Percentiles rank a stretch among this genome's conserved stretches.
These are phyloP conservation scores for Brassica rapa DNA, from an alignment of 345 rosid genomes.

Conservation along the genomic window DNA sequence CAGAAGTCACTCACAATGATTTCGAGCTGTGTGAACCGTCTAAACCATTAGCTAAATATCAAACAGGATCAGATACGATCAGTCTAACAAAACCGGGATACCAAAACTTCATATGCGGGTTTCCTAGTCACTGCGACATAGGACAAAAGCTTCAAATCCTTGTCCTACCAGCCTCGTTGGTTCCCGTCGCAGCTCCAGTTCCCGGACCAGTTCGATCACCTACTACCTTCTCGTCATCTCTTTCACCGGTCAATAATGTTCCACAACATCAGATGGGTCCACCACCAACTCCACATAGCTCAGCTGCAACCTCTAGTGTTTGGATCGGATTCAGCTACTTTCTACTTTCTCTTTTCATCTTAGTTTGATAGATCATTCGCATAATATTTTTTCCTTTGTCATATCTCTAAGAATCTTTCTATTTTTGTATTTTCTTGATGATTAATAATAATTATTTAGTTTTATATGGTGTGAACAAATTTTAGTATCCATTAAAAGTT, in stretches of 20 bases:
- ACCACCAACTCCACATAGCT: neutral
- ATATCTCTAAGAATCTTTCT: neutral
- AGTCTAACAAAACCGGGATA: constrained; percentile 20
- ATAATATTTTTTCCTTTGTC: neutral
- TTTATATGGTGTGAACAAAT: neutral
- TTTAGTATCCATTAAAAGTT: neutral
- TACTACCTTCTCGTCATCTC: neutral
- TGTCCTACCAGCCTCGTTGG: neutral
- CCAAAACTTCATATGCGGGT: constrained; percentile 13
- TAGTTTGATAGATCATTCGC: neutral
- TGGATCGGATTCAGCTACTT: neutral
- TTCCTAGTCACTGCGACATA: constrained; percentile 9
- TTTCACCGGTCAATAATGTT: too few species aligned
- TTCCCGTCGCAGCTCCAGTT: constrained; percentile 9
- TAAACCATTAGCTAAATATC: neutral
- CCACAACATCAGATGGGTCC: neutral
- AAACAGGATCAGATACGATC: neutral
- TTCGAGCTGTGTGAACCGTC: neutral
- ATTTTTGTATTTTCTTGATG: too few species aligned
- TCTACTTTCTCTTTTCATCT: neutral
- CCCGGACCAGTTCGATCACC: constrained; percentile 2
- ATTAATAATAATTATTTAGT: too few species aligned
- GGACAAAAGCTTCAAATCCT: neutral
- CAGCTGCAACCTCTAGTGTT: neutral
- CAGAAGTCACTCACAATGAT: constrained; percentile 9